Evolutionary conservation across 2,329 filamentous ascomycete species (phyloP).

Genomic region (Phymatotrichopsis omnivora): DNA sequence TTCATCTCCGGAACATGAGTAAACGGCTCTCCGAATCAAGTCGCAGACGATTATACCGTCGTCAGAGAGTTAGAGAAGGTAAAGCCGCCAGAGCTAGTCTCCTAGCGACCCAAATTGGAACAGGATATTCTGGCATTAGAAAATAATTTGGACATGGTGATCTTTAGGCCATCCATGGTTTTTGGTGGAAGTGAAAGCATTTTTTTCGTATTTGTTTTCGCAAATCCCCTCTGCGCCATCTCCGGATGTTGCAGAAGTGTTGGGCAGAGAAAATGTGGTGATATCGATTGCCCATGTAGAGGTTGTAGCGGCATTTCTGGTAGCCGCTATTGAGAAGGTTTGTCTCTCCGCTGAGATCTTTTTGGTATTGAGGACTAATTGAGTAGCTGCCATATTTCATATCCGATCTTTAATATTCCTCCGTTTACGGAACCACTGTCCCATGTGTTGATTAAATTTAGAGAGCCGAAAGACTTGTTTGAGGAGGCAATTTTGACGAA

Average conservation of each 20-base stretch:
- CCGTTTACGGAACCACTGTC: slow-evolving; percentile 33
- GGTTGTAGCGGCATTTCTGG: slow-evolving; percentile 35
- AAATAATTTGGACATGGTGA: slow-evolving; percentile 34
- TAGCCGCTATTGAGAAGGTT: slow-evolving; percentile 34
- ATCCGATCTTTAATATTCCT: slow-evolving; percentile 37
- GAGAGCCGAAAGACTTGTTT: slow-evolving; percentile 30
- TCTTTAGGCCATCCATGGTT: slow-evolving; percentile 34
- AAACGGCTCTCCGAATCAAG: slow-evolving; percentile 32
- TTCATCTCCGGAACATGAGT: slow-evolving; percentile 37
- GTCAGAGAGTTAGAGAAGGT: slow-evolving; percentile 28
- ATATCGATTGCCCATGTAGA: slow-evolving; percentile 36
- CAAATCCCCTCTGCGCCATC: slow-evolving; percentile 29
- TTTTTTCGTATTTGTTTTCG: slow-evolving; percentile 31
- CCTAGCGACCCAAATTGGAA: slow-evolving; percentile 34
- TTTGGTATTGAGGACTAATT: background rate
- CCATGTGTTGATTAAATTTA: slow-evolving; percentile 32
- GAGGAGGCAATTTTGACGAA: slow-evolving; percentile 31
- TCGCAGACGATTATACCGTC: slow-evolving; percentile 33
- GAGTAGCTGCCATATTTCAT: slow-evolving; percentile 25
- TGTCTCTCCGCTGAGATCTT: background rate
- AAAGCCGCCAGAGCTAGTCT: slow-evolving; percentile 29
- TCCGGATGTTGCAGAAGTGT: slow-evolving; percentile 22
- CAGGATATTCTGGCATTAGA: slow-evolving; percentile 32
- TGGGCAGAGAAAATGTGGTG: slow-evolving; percentile 27
- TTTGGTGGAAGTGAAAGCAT: slow-evolving; percentile 35